These are phyloP conservation scores for Tilletia indica DNA, from an alignment of 1,284 basidiomycete genomes.

Conservation along the genomic window DNA sequence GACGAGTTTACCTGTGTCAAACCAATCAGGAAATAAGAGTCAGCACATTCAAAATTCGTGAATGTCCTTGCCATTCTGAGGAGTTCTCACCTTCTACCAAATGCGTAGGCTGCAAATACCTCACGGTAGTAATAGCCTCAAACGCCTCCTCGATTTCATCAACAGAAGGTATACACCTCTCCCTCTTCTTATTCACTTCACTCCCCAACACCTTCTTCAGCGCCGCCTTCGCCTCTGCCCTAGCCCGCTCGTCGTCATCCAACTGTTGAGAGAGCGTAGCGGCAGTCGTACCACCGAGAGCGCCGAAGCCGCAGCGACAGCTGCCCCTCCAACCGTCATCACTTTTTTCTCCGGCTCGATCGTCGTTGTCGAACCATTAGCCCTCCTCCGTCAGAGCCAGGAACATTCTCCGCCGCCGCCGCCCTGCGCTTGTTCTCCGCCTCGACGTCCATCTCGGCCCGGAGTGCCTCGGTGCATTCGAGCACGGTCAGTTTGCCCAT, in stretches of 20 bases:
- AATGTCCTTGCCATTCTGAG: background rate
- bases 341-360: too few species aligned
- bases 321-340: too few species aligned
- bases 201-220: slow-evolving; percentile 21
- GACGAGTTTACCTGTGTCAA: slow-evolving; percentile 72
- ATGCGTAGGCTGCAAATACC: slow-evolving; percentile 93
- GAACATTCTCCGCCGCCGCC: slow-evolving; percentile 22
- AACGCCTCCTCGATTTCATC: slow-evolving; percentile 74
- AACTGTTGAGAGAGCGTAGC: slow-evolving; percentile 25
- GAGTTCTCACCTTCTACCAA: slow-evolving; percentile 69
- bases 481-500: slow-evolving; percentile 80
- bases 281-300: background rate
- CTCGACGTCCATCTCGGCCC: slow-evolving; percentile 45
- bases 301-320: too few species aligned
- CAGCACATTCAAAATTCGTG: slow-evolving; percentile 19
- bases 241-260: slow-evolving; percentile 27
- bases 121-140: slow-evolving; percentile 82
- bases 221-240: slow-evolving; percentile 31
- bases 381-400: slow-evolving; percentile 8
- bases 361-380: background rate
- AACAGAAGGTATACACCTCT: slow-evolving; percentile 40
- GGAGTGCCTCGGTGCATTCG: slow-evolving; percentile 45
- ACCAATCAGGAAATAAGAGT: slow-evolving; percentile 26
- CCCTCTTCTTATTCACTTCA: slow-evolving; percentile 19
- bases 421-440: slow-evolving; percentile 8